These are phyloP conservation scores for Wickerhamomyces sp. DNA, from an alignment of 1,139 yeast genomes.

Conservation along the genomic window DNA sequence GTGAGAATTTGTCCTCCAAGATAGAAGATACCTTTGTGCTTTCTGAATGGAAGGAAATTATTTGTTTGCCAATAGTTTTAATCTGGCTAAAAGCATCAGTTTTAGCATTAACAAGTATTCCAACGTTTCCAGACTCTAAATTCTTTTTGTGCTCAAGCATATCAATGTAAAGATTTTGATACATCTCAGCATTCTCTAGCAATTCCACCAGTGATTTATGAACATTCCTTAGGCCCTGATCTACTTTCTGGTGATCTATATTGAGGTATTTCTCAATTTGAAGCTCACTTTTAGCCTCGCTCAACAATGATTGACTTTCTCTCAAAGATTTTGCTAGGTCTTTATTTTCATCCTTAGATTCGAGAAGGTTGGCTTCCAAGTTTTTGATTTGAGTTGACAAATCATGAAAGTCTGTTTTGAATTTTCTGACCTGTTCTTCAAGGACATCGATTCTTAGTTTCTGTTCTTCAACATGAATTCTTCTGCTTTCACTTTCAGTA, in stretches of 20 bases:
- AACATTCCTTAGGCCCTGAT: constrained; percentile 14
- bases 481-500: constrained; percentile 44
- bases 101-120: constrained; percentile 9
- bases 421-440: constrained; percentile 37
- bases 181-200: constrained; percentile 10
- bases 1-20: constrained; percentile 8
- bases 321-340: constrained; percentile 24
- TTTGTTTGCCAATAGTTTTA: constrained; percentile 2
- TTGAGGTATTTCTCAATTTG: constrained; percentile 20
- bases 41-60: constrained; percentile 7
- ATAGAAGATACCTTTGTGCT: constrained; percentile 6
- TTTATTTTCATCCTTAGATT: constrained; percentile 31
- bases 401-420: constrained; percentile 28
- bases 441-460: constrained; percentile 39
- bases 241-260: constrained; percentile 23
- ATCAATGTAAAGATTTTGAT: constrained; percentile 18
- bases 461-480: constrained; percentile 42
- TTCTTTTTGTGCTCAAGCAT: constrained; percentile 14
- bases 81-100: constrained; percentile 2
- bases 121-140: constrained; percentile 14
- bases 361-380: constrained; percentile 25
- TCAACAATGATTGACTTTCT: no score
- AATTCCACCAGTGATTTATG: constrained; percentile 9
- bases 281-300: constrained; percentile 19
- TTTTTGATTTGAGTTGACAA: constrained; percentile 23